These are phyloP conservation scores for Pythium chondricola DNA, from an alignment of 352 stramenopile species.

Conservation along the genomic window DNA sequence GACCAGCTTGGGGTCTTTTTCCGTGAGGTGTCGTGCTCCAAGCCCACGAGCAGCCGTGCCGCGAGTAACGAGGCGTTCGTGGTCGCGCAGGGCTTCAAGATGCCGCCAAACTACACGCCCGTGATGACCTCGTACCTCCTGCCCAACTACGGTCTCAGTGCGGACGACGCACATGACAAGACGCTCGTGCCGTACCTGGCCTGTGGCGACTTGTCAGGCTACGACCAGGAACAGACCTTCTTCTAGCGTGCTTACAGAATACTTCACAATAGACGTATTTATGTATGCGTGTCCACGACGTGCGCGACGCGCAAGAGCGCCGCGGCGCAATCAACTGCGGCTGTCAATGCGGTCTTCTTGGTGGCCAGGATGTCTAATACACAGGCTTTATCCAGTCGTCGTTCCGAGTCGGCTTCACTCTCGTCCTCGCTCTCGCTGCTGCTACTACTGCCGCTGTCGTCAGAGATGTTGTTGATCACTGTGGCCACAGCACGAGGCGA, in stretches of 20 bases:
- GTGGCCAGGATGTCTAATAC: conserved; percentile 37
- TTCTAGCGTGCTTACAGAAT: conserved; percentile 8
- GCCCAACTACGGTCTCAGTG: conserved; percentile 47
- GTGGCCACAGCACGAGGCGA: conserved; percentile 16
- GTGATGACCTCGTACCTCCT: conserved; percentile 85
- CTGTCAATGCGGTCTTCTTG: conserved; percentile 36
- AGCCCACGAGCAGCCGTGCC: conserved; percentile 95
- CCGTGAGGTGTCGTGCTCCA: conserved; percentile 91
- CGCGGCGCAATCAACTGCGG: conserved; percentile 36
- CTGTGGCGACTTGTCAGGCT: conserved; percentile 91
- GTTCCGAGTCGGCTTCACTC: conserved; percentile 10
- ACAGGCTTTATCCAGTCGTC: conserved; percentile 20
- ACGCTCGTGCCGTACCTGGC: conserved; percentile 88
- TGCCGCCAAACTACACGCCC: conserved; percentile 70
- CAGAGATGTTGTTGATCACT: background rate
- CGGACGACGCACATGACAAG: conserved; percentile 42
- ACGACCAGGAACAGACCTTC: conserved; percentile 62
- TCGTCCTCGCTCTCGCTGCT: conserved; percentile 4
- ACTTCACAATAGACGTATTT: background rate
- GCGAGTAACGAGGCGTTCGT: conserved; percentile 96
- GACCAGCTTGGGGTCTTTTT: conserved; percentile 97
- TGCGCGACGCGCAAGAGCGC: conserved; percentile 32
- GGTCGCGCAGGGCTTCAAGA: conserved; percentile 92
- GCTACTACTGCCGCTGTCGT: background rate
- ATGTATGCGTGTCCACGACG: conserved; percentile 17